phyloP scores from a whole-genome alignment of 257 asterid species.

The Dorcoceras hygrometricum region DNA sequence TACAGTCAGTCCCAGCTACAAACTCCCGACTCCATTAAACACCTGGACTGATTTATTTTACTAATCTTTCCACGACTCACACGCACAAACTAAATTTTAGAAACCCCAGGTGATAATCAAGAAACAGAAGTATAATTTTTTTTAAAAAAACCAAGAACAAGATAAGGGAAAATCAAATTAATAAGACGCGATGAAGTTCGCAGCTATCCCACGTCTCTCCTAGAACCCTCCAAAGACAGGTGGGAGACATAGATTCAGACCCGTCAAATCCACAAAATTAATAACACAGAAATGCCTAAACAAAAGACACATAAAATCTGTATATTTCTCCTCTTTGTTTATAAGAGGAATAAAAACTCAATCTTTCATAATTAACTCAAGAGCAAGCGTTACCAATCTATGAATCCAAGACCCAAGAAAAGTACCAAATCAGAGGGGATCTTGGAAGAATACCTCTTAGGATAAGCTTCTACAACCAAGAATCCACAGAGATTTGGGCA shows the following conservation, averaged over 20 bases:
- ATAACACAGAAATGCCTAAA: constrained; percentile 11
- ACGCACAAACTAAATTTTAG: constrained; percentile 27
- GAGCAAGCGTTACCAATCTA: constrained; percentile 72
- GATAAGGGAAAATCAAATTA: constrained; percentile 2
- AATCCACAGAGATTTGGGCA: constrained; percentile 57
- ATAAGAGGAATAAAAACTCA: constrained; percentile 12
- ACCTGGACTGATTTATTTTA: constrained; percentile 25
- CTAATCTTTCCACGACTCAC: constrained; percentile 23
- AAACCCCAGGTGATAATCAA: constrained; percentile 1
- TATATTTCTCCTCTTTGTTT: constrained; percentile 17
- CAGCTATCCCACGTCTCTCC: constrained; percentile 52
- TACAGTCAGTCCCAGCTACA: constrained; percentile 34
- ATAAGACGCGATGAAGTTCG: constrained; percentile 33
- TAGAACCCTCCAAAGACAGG: constrained; percentile 37
- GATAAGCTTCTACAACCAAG: constrained; percentile 89
- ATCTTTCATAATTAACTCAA: constrained; percentile 14
- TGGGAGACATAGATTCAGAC: constrained; percentile 37
- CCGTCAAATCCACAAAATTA: constrained; percentile 37
- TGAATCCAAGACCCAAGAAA: constrained; percentile 94
- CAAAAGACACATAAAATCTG: constrained; percentile 24
- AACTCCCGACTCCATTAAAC: constrained; percentile 32
- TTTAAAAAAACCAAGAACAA: constrained; percentile 4
- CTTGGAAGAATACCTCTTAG: constrained; percentile 95
- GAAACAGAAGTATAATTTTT: constrained; percentile 9
- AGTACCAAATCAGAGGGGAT: constrained; percentile 95